Evolutionary conservation across 805 yeast species (phyloP), one percentile per base, ranked within the genome.

Genomic region (Wickerhamiella alocasiicola): DNA sequence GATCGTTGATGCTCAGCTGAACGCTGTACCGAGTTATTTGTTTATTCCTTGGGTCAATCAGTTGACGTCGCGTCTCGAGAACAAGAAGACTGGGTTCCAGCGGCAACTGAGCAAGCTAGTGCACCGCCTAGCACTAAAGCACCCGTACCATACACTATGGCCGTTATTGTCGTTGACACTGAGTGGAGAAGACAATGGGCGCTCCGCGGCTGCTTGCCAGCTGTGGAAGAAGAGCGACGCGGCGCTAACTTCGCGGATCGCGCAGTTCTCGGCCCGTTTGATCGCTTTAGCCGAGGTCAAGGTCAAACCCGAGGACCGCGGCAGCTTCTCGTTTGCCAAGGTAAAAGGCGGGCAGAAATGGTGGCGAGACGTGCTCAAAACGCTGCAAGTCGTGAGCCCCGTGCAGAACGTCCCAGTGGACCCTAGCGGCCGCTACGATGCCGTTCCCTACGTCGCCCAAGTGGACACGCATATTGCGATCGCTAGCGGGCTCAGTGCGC

Each of bases 401-500:
- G 81, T 93, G 0, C 49, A 60, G 15, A 49, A 54, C 4, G 53
- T 77, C 15, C 55, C 65, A 0, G 56, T 76, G 0, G 66, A 71
- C 2, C 53, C 54, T 1, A 60, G 63, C 30, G 63, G 67, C 1
- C 59, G 64, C 9, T 79, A 81, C 51, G 41, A 51, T 1, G 42
- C 53, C 9, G 56, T 74, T 0, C 75, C 83, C 0, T 51, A 55
- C 1, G 70, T 91, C 32, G 31, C 46, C 0, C 46, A 50, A 0
- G 68, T 82, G 2, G 67, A 65, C 3, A 59, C 66, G 0, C 57
- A 52, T 2, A 62, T 87, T 1, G 46, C 58, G 0, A 66, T 83
- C n/a, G 91, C 97, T 0, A 74, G 91, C 0, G 99, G 99, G 2
- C 59, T 88, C 9, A 83, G 95, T 46, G 67, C 76, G 45, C 99